Evolutionary conservation across 2,329 filamentous ascomycete species (phyloP), one percentile per base, ranked within the genome.

Genomic region (Nannizziopsis barbatae): DNA sequence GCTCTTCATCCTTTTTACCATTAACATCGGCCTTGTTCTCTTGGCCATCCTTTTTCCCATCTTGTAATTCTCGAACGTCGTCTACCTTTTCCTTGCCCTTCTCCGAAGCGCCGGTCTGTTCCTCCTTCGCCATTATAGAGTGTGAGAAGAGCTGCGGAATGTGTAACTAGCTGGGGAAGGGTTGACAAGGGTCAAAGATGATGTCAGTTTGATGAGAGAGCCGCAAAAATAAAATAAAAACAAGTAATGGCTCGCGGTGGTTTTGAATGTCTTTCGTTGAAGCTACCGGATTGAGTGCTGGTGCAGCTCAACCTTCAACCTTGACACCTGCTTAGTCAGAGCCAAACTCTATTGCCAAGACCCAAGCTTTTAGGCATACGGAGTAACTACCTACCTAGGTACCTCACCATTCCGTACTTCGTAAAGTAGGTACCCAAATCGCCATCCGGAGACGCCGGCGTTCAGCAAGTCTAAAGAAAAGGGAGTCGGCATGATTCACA

Each of bases 51-150:
- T 70, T 69, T 57, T 76, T 76, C 53, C 73, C 70, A 49, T 69
- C 72, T 53, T 75, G 71, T 52, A 74, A 64, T 61, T 84, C 79
- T 62, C 80, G 80, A 52, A 77, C 73, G 60, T 79, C 77, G 53
- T 81, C 75, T 55, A 83, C 87, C 75, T 96, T 98, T 65, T 81
- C 90, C 76, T 98, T 98, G 71, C 88, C 89, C 78, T 96, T 96
- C 71, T 95, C 87, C 67, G 81, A 77, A 66, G 83, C 74, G 70
- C 84, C 86, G 68, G 84, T 77, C 75, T 83, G 78, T 72, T 94
- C 86, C 73, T 83, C 86, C 76, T 94, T 86, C 72, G 89, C 89
- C 92, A 96, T 95, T 12, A 2, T 36, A 27, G 31, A 37, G 14
- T 9, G 7, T 42, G 27, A 18, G 12, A 30, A 6, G 40, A 9